A percentile compares a stretch with the other conserved stretches of the same genome.
Evolutionary conservation across 1,284 basidiomycete species (phyloP).

Genomic region (Cystobasidiaceae sp.): DNA sequence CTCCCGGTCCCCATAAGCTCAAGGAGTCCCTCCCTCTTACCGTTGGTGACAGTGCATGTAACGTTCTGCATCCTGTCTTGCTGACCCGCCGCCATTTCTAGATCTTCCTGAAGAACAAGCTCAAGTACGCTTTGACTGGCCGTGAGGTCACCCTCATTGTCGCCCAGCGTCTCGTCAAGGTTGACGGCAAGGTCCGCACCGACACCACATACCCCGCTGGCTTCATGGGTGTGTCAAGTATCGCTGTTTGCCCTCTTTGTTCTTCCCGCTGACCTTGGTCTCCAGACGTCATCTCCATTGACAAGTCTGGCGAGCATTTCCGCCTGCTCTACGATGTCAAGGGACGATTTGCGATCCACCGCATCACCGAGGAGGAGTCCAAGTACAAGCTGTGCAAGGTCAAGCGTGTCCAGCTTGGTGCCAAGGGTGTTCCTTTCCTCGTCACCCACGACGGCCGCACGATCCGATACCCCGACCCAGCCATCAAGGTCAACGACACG

Average conservation of each 20-base stretch:
- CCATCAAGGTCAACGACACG: slow-evolving; percentile 95
- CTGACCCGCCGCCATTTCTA: too few species aligned
- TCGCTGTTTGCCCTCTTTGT: too few species aligned
- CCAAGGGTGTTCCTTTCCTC: slow-evolving; percentile 90
- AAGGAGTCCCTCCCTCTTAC: slow-evolving; percentile 76
- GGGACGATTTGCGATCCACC: slow-evolving; percentile 99
- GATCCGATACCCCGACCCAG: slow-evolving; percentile 97
- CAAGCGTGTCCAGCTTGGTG: slow-evolving; percentile 81
- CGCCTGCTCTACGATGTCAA: slow-evolving; percentile 99
- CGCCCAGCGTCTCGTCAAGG: slow-evolving; percentile 95
- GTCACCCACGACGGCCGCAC: slow-evolving; percentile 99
- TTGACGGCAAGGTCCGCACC: slow-evolving; percentile 97
- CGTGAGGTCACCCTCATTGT: slow-evolving; percentile 94
- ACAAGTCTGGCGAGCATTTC: slow-evolving; percentile 99
- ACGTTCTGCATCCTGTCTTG: too few species aligned
- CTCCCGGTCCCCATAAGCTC: slow-evolving; percentile 97
- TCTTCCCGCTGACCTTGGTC: too few species aligned
- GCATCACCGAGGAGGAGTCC: slow-evolving; percentile 97
- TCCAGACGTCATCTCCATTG: slow-evolving; percentile 89
- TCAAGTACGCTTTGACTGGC: slow-evolving; percentile 97
- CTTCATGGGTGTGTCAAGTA: slow-evolving; percentile 73
- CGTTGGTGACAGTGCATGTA: too few species aligned
- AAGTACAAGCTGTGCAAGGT: slow-evolving; percentile 98
- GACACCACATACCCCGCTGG: slow-evolving; percentile 95
- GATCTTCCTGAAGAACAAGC: slow-evolving; percentile 96